A percentile compares a stretch with the other conserved stretches of the same genome.
Evolutionary conservation across 2,329 filamentous ascomycete species (phyloP).

Genomic region (Neofusicoccum cordaticola): DNA sequence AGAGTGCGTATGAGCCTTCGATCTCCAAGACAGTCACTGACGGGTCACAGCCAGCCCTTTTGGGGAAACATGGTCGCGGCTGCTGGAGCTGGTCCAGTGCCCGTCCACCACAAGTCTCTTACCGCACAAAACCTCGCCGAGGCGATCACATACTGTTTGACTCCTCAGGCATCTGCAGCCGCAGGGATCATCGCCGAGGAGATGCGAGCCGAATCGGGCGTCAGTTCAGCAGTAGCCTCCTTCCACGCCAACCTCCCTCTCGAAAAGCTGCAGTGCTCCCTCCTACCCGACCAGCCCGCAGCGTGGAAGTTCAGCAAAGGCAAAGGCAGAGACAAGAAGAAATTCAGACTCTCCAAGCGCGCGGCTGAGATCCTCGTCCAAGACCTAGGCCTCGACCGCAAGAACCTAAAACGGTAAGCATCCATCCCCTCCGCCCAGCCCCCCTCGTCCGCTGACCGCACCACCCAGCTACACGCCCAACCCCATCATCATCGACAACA

Average conservation of each 20-base stretch:
- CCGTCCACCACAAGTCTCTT: conserved; percentile 48
- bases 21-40: neutral
- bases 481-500: conserved; percentile 26
- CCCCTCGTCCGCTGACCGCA: neutral
- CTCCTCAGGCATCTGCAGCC: conserved; percentile 33
- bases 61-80: conserved; percentile 54
- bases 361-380: conserved; percentile 20
- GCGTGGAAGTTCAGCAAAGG: conserved; percentile 56
- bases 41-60: conserved; percentile 43
- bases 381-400: conserved; percentile 62
- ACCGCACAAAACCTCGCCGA: conserved; percentile 44
- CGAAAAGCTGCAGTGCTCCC: conserved; percentile 57
- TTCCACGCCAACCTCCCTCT: conserved; percentile 49
- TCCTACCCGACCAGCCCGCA: conserved; percentile 66
- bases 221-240: conserved; percentile 40
- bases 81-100: conserved; percentile 49
- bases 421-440: neutral
- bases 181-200: conserved; percentile 40
- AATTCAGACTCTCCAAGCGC: neutral
- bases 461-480: neutral
- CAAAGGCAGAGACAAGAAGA: conserved; percentile 26
- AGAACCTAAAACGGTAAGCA: conserved; percentile 66
- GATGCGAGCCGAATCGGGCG: conserved; percentile 45
- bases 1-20: conserved; percentile 29
- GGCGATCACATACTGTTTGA: conserved; percentile 47